Evolutionary conservation across 441 rosid genomes (phyloP).

Genomic region (Melastoma candidum): DNA sequence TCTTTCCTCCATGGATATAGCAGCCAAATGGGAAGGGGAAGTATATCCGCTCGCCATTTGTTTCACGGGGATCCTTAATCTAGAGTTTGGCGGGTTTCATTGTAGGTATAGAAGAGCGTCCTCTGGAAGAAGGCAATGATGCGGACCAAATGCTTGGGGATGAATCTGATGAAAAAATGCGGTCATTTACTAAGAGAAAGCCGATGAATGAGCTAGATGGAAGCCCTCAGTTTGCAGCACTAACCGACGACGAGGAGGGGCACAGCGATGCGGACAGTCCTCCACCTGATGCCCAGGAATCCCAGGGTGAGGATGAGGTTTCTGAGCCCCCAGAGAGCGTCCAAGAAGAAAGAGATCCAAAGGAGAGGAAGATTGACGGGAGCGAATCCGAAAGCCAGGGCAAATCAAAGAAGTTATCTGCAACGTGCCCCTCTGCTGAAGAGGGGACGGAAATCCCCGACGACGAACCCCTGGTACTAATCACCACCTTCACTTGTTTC

Average conservation of each 20-base stretch:
- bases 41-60: too few relatives aligned
- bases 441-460: slow-evolving; percentile 54
- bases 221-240: slow-evolving; percentile 27
- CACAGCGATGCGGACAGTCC: too few relatives aligned
- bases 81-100: neutral
- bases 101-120: slow-evolving; percentile 34
- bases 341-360: too few relatives aligned
- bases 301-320: slow-evolving; percentile 6
- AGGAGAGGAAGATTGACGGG: too few relatives aligned
- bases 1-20: too few relatives aligned
- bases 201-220: slow-evolving; percentile 26
- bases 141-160: slow-evolving; percentile 22
- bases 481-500: slow-evolving; percentile 2
- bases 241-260: slow-evolving; percentile 20
- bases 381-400: too few relatives aligned
- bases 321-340: too few relatives aligned
- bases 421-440: slow-evolving; percentile 19
- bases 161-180: slow-evolving; percentile 42
- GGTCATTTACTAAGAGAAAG: slow-evolving; percentile 30
- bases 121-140: slow-evolving; percentile 19
- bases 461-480: slow-evolving; percentile 84
- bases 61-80: too few relatives aligned
- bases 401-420: slow-evolving; percentile 10
- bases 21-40: too few relatives aligned
- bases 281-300: slow-evolving; percentile 23